Evolutionary conservation across 176 grass and related monocot genomes (phyloP).

Genomic region (Carex pumila): DNA sequence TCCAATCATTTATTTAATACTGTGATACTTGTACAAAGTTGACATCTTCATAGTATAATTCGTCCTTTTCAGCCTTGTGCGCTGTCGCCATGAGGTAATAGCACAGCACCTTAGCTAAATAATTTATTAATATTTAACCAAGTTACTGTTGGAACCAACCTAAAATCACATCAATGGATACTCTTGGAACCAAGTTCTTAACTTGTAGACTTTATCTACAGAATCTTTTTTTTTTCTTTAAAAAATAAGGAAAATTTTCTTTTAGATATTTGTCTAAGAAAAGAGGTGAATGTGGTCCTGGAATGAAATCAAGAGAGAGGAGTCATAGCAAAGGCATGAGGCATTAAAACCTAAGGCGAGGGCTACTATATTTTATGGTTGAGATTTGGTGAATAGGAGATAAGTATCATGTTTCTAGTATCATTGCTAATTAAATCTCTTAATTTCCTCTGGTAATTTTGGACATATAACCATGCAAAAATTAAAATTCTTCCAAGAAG

Average conservation of each 20-base stretch:
- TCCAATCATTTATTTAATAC: not conserved
- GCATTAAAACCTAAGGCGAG: not conserved
- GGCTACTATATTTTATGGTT: conserved; percentile 11
- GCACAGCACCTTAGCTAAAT: not conserved
- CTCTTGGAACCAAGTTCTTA: not conserved
- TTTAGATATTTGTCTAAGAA: not conserved
- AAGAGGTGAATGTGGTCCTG: not conserved
- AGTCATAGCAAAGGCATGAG: conserved; percentile 7
- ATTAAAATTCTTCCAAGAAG: not conserved
- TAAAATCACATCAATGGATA: not conserved
- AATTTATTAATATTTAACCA: not conserved
- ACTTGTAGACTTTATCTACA: not conserved
- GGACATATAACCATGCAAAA: not conserved
- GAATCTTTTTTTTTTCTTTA: not conserved
- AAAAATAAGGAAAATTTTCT: not conserved
- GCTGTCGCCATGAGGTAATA: not conserved
- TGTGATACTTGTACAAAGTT: not conserved
- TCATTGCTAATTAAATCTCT: not conserved
- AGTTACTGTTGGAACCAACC: not conserved
- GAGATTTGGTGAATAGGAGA: not conserved
- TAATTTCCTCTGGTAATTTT: not conserved
- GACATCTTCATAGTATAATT: not conserved
- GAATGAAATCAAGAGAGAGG: not conserved
- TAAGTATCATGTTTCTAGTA: not conserved
- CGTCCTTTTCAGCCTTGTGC: not conserved